phyloP scores from a whole-genome alignment of 768 basidiomycete species.

The Leccinellum albellum region DNA sequence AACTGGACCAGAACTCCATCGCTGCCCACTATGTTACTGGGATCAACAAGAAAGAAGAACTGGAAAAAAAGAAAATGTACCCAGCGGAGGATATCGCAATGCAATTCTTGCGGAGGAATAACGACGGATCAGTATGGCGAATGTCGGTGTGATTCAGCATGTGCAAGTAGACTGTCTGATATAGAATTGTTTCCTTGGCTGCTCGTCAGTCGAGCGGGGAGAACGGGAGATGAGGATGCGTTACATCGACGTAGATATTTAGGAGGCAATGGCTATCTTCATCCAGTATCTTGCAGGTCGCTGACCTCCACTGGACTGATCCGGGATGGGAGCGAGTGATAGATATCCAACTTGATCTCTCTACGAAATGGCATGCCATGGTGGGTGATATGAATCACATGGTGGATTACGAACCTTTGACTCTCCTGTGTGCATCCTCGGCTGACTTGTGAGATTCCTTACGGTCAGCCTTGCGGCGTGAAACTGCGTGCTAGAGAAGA shows the following conservation, averaged over 20 bases:
- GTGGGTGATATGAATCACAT: not conserved
- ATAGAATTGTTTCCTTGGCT: constrained; percentile 63
- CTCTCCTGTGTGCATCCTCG: constrained; percentile 47
- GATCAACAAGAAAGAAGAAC: constrained; percentile 5
- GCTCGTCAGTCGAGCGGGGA: constrained; percentile 9
- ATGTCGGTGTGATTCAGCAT: constrained; percentile 77
- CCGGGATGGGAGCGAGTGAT: constrained; percentile 48
- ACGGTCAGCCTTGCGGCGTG: constrained; percentile 56
- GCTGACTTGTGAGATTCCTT: constrained; percentile 36
- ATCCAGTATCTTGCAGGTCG: constrained; percentile 66
- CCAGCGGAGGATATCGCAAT: constrained; percentile 63
- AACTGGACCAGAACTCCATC: constrained; percentile 49
- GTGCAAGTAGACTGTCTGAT: constrained; percentile 71
- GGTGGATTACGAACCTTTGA: constrained; percentile 49
- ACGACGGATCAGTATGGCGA: constrained; percentile 66
- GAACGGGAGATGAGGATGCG: constrained; percentile 18
- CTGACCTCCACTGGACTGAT: constrained; percentile 67
- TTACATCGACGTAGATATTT: constrained; percentile 73
- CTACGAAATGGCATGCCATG: constrained; percentile 35
- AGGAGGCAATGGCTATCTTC: constrained; percentile 65
- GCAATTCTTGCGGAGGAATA: constrained; percentile 76
- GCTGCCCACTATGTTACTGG: constrained; percentile 45
- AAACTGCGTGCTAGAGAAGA: constrained; percentile 37
- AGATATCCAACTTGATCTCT: constrained; percentile 71
- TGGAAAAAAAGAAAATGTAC: constrained; percentile 35